Evolutionary conservation across 257 asterid species (phyloP).

Genomic region (Solanum dulcamara): DNA sequence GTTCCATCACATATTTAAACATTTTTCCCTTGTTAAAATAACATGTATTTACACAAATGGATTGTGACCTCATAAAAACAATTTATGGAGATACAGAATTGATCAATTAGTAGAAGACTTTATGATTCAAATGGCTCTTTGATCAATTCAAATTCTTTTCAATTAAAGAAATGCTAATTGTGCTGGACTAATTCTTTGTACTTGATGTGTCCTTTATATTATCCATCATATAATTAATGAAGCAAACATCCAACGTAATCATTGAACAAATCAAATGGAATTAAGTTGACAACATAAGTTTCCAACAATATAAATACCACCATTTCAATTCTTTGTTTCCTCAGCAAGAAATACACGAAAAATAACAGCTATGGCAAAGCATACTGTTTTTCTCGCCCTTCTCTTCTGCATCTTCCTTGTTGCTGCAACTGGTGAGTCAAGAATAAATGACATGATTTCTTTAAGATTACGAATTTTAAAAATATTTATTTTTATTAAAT

Average conservation of each 20-base stretch:
- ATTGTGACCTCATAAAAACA: neutral
- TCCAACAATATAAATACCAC: neutral
- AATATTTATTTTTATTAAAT: neutral
- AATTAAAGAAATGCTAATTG: neutral
- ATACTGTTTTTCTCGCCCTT: neutral
- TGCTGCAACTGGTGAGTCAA: neutral
- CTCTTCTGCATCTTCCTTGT: neutral
- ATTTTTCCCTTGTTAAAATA: no score
- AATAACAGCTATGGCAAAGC: neutral
- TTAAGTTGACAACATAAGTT: neutral
- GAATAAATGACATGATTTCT: no score
- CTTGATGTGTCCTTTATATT: neutral
- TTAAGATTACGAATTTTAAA: neutral
- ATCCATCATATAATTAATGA: neutral
- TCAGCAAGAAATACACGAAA: neutral
- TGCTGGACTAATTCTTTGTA: neutral
- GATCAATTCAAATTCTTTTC: neutral
- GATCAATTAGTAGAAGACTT: neutral
- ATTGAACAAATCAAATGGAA: neutral
- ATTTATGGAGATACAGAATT: neutral
- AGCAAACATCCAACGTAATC: neutral
- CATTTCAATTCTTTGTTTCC: neutral
- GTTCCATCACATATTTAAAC: no score
- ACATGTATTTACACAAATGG: neutral
- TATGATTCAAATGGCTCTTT: neutral